Evolutionary conservation across 2,329 filamentous ascomycete species (phyloP), one percentile per base, ranked within the genome.

Genomic region (Pseudogymnoascus pannorum): DNA sequence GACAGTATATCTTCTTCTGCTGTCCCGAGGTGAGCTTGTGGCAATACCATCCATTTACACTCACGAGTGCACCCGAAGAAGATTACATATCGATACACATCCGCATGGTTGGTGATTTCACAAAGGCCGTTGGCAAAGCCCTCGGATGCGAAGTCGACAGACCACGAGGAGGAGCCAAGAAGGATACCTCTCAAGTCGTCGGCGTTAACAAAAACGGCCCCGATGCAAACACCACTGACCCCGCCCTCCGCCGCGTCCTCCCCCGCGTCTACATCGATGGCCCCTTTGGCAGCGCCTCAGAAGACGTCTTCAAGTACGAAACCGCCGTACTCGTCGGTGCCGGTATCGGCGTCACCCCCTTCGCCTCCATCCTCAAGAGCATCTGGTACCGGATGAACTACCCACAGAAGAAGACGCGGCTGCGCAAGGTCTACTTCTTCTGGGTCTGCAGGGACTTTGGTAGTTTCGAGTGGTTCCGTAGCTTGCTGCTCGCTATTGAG

Each of bases 331-430:
- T 93, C n/a, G 87, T 89, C 63, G 89, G 89, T 63, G 90, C 89
- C 1, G 89, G 89, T 73, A 93, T 93, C 66, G 89, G 89, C 66
- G 89, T 92, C 11, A 93, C 89, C n/a, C 89, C 89, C 0, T 93
- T 92, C 75, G 89, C 89, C 11, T 91, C 88, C 0, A 92, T 93
- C 68, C 81, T 93, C 71, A 95, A 95, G 79, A 92, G 88, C 60
- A 93, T 95, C 75, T 95, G 91, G 91, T 95, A 94, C 78, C 85
- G 90, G 58, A 92, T 93, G 87, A 93, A 92, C 80, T 92, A 91
- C 75, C 88, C 88, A 2, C 87, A 90, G 72, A 84, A 87, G 74
- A 88, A 88, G 76, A 92, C 89, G 2, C 81, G 89, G 3, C 80
- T 95, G 44, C 82, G 87, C 70, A 95, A 94, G 75, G 89, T 95